These are phyloP conservation scores for Pyrenophora tritici-repentis DNA, from an alignment of 2,329 filamentous ascomycete genomes.

Conservation along the genomic window DNA sequence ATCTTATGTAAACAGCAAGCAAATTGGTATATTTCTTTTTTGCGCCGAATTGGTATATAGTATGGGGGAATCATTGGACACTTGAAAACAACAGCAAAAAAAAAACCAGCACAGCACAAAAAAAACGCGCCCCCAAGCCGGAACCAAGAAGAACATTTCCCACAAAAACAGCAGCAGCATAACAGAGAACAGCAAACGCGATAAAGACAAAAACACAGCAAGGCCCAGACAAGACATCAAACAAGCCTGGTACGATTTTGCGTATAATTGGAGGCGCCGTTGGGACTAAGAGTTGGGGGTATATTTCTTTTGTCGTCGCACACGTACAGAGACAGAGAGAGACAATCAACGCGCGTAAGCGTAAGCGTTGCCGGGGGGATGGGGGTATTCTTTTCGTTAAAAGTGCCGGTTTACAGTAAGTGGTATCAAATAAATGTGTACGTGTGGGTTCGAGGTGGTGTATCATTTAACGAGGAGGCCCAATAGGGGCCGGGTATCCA, in stretches of 20 bases:
- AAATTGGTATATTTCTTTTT: slow-evolving; percentile 11
- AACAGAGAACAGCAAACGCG: slow-evolving; percentile 14
- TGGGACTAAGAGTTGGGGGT: slow-evolving; percentile 43
- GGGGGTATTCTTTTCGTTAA: slow-evolving; percentile 47
- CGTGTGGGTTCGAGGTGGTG: slow-evolving; percentile 35
- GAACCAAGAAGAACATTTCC: slow-evolving; percentile 13
- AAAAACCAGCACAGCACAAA: too few species aligned
- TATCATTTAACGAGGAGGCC: slow-evolving; percentile 79
- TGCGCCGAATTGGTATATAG: slow-evolving; percentile 2
- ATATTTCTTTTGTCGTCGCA: slow-evolving; percentile 50
- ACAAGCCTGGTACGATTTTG: slow-evolving; percentile 33
- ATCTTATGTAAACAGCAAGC: slow-evolving; percentile 2
- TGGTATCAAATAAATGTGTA: slow-evolving; percentile 34
- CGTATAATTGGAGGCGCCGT: slow-evolving; percentile 36
- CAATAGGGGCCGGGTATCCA: slow-evolving; percentile 92
- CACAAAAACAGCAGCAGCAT: slow-evolving; percentile 6
- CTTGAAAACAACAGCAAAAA: slow-evolving; percentile 23
- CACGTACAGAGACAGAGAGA: slow-evolving; percentile 28
- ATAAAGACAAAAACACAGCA: slow-evolving; percentile 24
- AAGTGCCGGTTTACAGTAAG: slow-evolving; percentile 38
- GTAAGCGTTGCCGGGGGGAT: too few species aligned
- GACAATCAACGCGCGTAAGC: slow-evolving; percentile 31
- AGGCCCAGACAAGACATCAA: slow-evolving; percentile 30
- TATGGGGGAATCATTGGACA: slow-evolving; percentile 9
- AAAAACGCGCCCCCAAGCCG: slow-evolving; percentile 3